Conservation (phyloP, 441 rosid genomes). For the Jatropha podagrica region DNA sequence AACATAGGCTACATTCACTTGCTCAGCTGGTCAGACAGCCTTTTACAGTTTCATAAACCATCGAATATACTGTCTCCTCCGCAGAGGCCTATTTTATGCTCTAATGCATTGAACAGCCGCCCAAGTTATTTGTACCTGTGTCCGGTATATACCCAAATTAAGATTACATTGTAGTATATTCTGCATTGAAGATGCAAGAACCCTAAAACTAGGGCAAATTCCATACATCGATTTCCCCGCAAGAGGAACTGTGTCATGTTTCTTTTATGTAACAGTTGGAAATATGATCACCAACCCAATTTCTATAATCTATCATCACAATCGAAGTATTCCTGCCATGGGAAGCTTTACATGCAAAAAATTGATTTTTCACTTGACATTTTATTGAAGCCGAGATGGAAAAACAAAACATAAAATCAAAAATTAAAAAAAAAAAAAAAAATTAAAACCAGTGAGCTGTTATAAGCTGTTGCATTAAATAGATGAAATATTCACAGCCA, state of each 20-base stretch:
- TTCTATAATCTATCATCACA: neutral
- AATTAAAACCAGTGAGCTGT: neutral
- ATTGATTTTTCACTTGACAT: neutral
- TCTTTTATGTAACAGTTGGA: neutral
- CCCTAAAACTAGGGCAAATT: too few species aligned
- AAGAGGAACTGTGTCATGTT: neutral
- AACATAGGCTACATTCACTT: neutral
- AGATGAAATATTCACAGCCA: neutral
- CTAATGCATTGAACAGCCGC: too few species aligned
- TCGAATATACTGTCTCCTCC: too few species aligned
- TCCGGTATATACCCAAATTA: too few species aligned
- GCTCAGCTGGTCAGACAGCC: neutral
- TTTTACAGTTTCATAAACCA: neutral
- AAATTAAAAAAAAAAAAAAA: neutral
- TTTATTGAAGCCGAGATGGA: neutral
- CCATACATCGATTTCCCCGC: neutral
- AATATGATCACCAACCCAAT: neutral
- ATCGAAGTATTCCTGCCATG: neutral
- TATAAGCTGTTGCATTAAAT: neutral
- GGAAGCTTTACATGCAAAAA: neutral
- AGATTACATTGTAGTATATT: too few species aligned
- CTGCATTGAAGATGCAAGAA: too few species aligned
- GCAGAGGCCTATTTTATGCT: too few species aligned
- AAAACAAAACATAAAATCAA: neutral
- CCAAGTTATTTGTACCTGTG: too few species aligned